Evolutionary conservation across 495 filamentous ascomycete species (phyloP), one percentile per base, ranked within the genome.

Genomic region (Aspergillus egyptiacus): DNA sequence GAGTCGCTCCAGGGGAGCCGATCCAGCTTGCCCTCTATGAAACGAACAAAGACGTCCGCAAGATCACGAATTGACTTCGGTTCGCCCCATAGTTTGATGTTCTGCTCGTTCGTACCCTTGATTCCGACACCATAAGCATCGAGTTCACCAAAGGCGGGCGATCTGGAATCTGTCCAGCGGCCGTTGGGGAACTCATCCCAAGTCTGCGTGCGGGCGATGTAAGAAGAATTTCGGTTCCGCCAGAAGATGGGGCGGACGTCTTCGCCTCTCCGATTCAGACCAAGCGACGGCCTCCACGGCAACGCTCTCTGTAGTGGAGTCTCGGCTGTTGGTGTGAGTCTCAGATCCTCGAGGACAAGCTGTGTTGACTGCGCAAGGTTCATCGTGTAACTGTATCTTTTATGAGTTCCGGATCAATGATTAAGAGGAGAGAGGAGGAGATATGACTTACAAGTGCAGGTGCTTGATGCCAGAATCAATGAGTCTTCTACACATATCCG

Each of bases 131-230:
- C 93, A 61, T 99, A 99, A 23, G 87, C 81, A 69, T 99, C 94
- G 31, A 99, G 76, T 68, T 96, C 89, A 59, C 94, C 94, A 55
- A 96, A 99, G 17, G 94, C 94, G 50, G 94, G 94, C 23, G 94
- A 97, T 44, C 94, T 80, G 27, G 91, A 89, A 67, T 99, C 94
- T 65, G 94, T 95, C 94, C 94, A 99, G 65, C 94, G 86, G 28
- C 94, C 94, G 72, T 99, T 99, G 35, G 94, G 94, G 59, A 95
- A 99, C 62, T 99, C 94, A 56, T 99, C 94, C 94, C 94, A 99
- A 55, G 96, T 91, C 62, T 96, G 89, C 4, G 94, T 99, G 42
- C 94, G 87, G 28, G 84, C 82, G 23, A 99, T 82, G 58, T 99
- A 99, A 2, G 90, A 95, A 46, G 89, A 86, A 61, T 96, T 91